Base-by-base conservation (phyloP, 2,329 filamentous ascomycete species). In the Fusarium miscanthi region DNA sequence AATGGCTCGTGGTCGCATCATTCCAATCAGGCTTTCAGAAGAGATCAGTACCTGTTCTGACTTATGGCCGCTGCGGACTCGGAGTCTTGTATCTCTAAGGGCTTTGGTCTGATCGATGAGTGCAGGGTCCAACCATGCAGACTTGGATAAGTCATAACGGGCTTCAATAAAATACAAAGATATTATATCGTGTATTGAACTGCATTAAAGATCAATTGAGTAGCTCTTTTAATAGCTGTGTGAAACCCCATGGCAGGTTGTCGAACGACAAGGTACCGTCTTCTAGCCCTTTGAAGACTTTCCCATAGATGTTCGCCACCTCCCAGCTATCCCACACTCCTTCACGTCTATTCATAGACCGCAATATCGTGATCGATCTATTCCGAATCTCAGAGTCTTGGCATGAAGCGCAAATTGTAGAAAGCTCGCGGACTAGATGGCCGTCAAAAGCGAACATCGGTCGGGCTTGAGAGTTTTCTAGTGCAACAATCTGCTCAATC, bases 311-410 rank as follows among this genome's bases (percentile, higher is more conserved):
- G 30, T 63, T 58, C 1, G 65, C 70, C 23, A 76, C 60, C 9
- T 77, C 75, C 46, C 65, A 63, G 40, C 74, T 77, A 35, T 77
- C 75, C 74, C 75, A 77, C 2, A 77, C 60, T 0, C 75, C 74
- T 30, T 77, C 75, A 16, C 75, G 52, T 16, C 74, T 43, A 14
- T 64, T 48, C 6, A 75, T 51, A 0, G 63, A 62, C 2, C 63
- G 68, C 10, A 76, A 30, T 8, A 77, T 14, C 21, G 8, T 19
- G 17, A 76, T 57, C 11, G 71, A 58, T 16, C 59, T 54, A 3
- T 41, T 25, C n/a, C 74, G 65, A 2, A 69, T 65, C 5, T 46
- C 49, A 6, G 30, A 13, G 25, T 69, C 65, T 33, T 43, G 54
- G 23, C 69, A 72, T 2, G 63, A 65, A 9, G 62, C 57, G 52